These are phyloP conservation scores for Hypoxylon crocopeplum DNA, from an alignment of 495 filamentous ascomycete species.

Conservation along the genomic window DNA sequence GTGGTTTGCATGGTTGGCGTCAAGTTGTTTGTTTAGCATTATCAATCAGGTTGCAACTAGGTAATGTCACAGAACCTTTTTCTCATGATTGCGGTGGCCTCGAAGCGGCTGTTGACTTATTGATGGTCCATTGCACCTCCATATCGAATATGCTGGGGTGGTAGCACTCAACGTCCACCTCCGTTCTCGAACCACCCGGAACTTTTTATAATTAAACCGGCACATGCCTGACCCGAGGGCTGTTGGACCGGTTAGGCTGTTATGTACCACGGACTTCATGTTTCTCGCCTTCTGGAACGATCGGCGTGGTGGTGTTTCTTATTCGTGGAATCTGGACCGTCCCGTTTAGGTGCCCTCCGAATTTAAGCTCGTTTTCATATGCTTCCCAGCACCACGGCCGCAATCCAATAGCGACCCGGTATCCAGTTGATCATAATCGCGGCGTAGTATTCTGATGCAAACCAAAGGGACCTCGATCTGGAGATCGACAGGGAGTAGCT, in stretches of 20 bases:
- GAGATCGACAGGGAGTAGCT: conserved; percentile 17
- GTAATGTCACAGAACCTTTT: conserved; percentile 31
- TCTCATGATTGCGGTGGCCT: conserved; percentile 2
- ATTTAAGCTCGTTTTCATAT: conserved; percentile 13
- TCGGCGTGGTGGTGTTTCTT: conserved; percentile 7
- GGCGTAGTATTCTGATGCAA: conserved; percentile 21
- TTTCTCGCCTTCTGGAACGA: conserved; percentile 21
- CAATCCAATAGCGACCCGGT: conserved; percentile 18
- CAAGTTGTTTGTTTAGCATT: conserved; percentile 22
- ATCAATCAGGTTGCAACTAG: conserved; percentile 27
- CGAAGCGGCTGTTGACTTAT: conserved; percentile 5
- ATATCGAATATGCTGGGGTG: not conserved
- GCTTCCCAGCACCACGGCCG: conserved; percentile 8
- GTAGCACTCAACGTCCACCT: conserved; percentile 5
- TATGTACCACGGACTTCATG: conserved; percentile 3
- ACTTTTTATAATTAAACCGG: not conserved
- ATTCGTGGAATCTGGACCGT: conserved; percentile 24
- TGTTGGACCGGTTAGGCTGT: conserved; percentile 23
- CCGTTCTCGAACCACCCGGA: conserved; percentile 14
- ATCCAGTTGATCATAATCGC: conserved; percentile 10
- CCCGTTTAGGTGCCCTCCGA: conserved; percentile 15
- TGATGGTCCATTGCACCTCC: not conserved
- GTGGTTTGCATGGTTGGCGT: conserved; percentile 38
- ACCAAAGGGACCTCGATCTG: conserved; percentile 13
- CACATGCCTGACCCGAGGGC: conserved; percentile 3